Percentiles rank a stretch among this genome's conserved stretches.
phyloP scores from a whole-genome alignment of 805 yeast genomes.

The Kregervanrija delftensis region DNA sequence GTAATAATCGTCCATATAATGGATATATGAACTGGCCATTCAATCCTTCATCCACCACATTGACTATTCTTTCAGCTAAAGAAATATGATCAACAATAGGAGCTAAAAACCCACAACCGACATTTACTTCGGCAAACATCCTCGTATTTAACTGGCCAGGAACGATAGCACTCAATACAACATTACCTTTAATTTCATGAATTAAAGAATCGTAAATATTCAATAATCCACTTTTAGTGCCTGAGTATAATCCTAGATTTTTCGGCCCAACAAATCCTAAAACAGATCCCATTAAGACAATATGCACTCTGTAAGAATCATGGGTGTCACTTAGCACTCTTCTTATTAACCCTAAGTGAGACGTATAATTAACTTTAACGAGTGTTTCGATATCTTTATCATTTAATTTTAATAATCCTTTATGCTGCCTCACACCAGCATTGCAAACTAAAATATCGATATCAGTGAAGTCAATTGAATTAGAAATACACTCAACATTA shows the following conservation, averaged over 20 bases:
- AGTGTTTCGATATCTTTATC: constrained; percentile 23
- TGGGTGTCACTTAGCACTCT: not conserved
- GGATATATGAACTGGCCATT: constrained; percentile 40
- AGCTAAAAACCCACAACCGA: constrained; percentile 37
- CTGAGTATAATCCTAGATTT: constrained; percentile 40
- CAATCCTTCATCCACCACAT: constrained; percentile 30
- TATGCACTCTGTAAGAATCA: constrained; percentile 23
- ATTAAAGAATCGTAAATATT: constrained; percentile 39
- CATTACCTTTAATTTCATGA: constrained; percentile 29
- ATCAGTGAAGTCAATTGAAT: constrained; percentile 6
- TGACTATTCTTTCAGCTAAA: constrained; percentile 31
- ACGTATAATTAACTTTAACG: constrained; percentile 36
- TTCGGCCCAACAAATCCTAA: constrained; percentile 44
- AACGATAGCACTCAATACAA: constrained; percentile 33
- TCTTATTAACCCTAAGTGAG: constrained; percentile 37
- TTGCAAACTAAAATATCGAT: constrained; percentile 36
- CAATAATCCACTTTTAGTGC: constrained; percentile 40
- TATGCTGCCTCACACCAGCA: constrained; percentile 41
- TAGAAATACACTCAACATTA: constrained; percentile 20
- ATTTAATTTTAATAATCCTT: constrained; percentile 23
- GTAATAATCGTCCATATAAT: constrained; percentile 39
- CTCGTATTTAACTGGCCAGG: constrained; percentile 46
- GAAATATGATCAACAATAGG: constrained; percentile 36
- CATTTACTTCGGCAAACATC: constrained; percentile 43
- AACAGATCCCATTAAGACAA: constrained; percentile 40